Percentiles rank a stretch among this genome's conserved stretches.
phyloP scores from a whole-genome alignment of 225 moss, liverwort and hornwort species.

The Anthoceros angustus region DNA sequence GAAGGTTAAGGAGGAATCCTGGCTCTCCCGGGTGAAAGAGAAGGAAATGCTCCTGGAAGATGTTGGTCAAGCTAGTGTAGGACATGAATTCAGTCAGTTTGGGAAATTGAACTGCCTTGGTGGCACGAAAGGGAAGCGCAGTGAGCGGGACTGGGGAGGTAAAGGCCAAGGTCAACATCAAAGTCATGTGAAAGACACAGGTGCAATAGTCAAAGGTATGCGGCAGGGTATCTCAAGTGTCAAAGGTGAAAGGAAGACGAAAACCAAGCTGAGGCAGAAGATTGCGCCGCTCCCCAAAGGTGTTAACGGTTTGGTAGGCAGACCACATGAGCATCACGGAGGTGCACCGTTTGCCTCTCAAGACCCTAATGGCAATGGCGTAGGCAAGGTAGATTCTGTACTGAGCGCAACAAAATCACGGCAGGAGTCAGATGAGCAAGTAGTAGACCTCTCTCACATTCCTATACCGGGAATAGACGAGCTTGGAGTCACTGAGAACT shows the following conservation, averaged over 20 bases:
- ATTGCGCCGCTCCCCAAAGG: slow-evolving; percentile 73
- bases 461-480: slow-evolving; percentile 88
- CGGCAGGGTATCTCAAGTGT: slow-evolving; percentile 26
- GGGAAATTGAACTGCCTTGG: slow-evolving; percentile 54
- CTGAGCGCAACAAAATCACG: slow-evolving; percentile 21
- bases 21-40: slow-evolving; percentile 52
- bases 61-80: slow-evolving; percentile 35
- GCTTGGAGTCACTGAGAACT: slow-evolving; percentile 41
- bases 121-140: slow-evolving; percentile 89
- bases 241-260: slow-evolving; percentile 85
- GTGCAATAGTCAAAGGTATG: slow-evolving; percentile 19
- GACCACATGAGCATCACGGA: slow-evolving; percentile 12
- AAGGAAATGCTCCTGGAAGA: slow-evolving; percentile 63
- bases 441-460: slow-evolving; percentile 50
- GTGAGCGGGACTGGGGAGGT: slow-evolving; percentile 82
- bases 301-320: slow-evolving; percentile 58
- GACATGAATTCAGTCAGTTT: slow-evolving; percentile 54
- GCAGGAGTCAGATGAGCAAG: slow-evolving; percentile 19
- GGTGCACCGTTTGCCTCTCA: slow-evolving; percentile 17
- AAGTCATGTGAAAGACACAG: slow-evolving; percentile 32
- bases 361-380: slow-evolving; percentile 36
- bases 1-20: slow-evolving; percentile 50
- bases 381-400: slow-evolving; percentile 16
- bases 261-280: slow-evolving; percentile 85
- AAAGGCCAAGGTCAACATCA: slow-evolving; percentile 21